Evolutionary conservation across 495 filamentous ascomycete genomes (phyloP), one percentile per base, ranked within the genome.

Genomic region (Talaromyces stipitatus): DNA sequence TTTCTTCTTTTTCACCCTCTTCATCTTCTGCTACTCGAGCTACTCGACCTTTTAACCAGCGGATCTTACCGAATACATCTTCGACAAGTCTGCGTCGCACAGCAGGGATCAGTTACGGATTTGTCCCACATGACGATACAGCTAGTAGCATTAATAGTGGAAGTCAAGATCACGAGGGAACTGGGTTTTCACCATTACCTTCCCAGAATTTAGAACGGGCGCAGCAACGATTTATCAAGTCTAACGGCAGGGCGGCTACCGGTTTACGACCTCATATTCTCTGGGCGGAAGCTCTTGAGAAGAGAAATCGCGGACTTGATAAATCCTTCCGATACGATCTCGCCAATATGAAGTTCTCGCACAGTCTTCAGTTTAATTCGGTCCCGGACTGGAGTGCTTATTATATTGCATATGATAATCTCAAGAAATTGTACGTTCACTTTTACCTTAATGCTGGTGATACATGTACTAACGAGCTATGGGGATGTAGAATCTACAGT

Each of bases 341-440:
- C 54, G 83, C 85, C 85, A 90, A 91, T 61, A 99, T 99, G 94
- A 97, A 97, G 83, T 99, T 99, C 79, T 97, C 94, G 50, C 94
- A 97, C 68, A 97, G 95, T 73, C 85, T 99, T 61, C 94, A 99
- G 76, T 99, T 99, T 74, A 99, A 99, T 73, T 91, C 94, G 56
- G 95, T 99, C 56, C 94, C 95, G 20, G 94, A 99, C 68, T 99
- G 94, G 94, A 97, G 91, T 75, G 88, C 85, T 60, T 83, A 96
- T 71, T 99, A 99, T 70, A 94, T 99, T 63, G 86, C 91, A 55
- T 99, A 99, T 72, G 95, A 90, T 69, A 97, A 96, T 64, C 82
- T 97, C 61, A 99, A 99, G 82, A 99, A 99, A 78, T 76, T 96
- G 92, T 96, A 74, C 67, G 91, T 79, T 30, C 30, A 48, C 43